Base-by-base conservation (phyloP, 2,329 filamentous ascomycete species). In the Byssochlamys sp. region DNA sequence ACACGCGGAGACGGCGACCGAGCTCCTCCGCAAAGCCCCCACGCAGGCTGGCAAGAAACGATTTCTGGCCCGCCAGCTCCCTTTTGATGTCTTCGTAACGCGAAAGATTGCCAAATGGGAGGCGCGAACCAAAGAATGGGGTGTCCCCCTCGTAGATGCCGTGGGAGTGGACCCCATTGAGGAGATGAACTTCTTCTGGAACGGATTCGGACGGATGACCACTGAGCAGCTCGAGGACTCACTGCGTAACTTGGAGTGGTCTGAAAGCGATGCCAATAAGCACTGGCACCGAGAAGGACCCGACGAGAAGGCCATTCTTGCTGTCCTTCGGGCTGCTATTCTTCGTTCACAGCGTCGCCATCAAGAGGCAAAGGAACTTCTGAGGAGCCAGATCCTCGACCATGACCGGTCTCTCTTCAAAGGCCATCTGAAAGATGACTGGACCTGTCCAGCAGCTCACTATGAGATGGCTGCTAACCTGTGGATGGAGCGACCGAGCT, bases 101-200 rank as follows among this genome's bases (percentile, higher is more conserved):
- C 85, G 91, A 58, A 97, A 96, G 75, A 75, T 97, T 12, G 80
- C 84, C 56, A 96, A 95, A 72, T 96, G 91, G 91, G 87, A 95
- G 66, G 84, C 85, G 29, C 81, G 90, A 25, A 85, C 88, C 3
- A 86, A 86, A 67, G 78, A 81, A 52, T 82, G 85, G 72, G 78
- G 81, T 1, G 74, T 90, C 31, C 82, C 86, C 53, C 77, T 96
- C 2, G 81, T 88, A 1, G 92, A 97, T 64, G 91, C 88, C 0
- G 80, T 95, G 7, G 91, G 91, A 0, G 80, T 89, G 2, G 88
- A 86, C 59, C 94, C 94, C 0, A 78, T 90, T 0, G 84, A 91
- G 66, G 94, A 97, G 76, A 95, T 97, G 88, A 86, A 88, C 11
- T 95, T 92, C 71, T 84, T 97, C 65, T 97, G 91, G 91, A 91